Base-by-base conservation (phyloP, 2,329 filamentous ascomycete genomes). In the Trichophaea hybrida region DNA sequence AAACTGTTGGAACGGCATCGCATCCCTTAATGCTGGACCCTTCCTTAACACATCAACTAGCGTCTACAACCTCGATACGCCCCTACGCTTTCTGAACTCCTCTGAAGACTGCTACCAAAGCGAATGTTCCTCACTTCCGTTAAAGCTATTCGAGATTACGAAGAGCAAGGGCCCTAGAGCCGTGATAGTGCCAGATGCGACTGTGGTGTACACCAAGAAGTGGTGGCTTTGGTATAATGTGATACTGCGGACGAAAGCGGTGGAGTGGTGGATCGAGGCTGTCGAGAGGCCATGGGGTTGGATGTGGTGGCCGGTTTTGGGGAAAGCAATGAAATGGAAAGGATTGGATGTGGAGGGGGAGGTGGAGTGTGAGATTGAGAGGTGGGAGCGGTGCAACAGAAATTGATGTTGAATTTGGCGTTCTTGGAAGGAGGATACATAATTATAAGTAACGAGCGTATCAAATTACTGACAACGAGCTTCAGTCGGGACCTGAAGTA, bases 331-430 rank as follows among this genome's bases (percentile, higher is more conserved):
- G 48, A 52, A 48, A 46, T 62, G 60, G 60, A 54, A 49, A 40
- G 1, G 77, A 72, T n/a, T 71, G 70, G 57, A 76, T 73, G 6
- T 74, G 70, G 13, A 75, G 72, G 60, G 81, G 77, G 70, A 78
- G 76, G 55, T 76, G 71, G 67, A 80, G 78, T 70, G 81, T 76
- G 44, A 76, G 74, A 67, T 78, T 73, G 65, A 80, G 79, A 62
- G 75, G 73, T 24, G 80, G 71, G 13, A 46, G 13, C 40, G 40
- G 24, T 46, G 40, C 40, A 46, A 6, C 13, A 46, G 40, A 46
- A n/a, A 17, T n/a, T 46, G n/a, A 46, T 46, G 40, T 12, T 43
- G 38, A 24, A 24, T 24, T 24, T 24, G 24, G 24, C 24, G 24
- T 24, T 24, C 24, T 3, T 24, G 24, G 24, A 3, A 24, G 24